Evolutionary conservation across 148 eudicot genomes (phyloP), one percentile per base, ranked within the genome.

Genomic region (Vaccinium darrowii): DNA sequence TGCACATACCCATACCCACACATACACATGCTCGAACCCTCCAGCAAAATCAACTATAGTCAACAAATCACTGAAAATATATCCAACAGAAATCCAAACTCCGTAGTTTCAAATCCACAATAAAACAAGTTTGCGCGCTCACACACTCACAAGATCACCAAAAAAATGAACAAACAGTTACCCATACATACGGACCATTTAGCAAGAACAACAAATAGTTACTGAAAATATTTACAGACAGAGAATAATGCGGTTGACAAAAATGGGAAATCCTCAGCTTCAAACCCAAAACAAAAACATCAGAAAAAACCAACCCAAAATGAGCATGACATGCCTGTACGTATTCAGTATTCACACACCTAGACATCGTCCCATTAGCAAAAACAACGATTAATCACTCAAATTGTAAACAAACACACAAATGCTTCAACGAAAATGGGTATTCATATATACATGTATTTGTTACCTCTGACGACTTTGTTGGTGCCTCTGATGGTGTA

Each of bases 401-500:
- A 69, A 27, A 69, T 67, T 11, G 33, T 12, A 25, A 1, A 5
- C 36, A 67, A 4, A 30, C 1, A 67, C 3, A 13, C 39, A 30
- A 69, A 69, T 69, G 93, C 93, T 74, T 84, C 84, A 3, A 13
- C 74, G 74, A 69, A 69, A 69, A 69, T 4, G 43, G 39, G 39
- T 30, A 27, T 69, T 13, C 8, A 39, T 12, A 69, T 10, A 30
- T 5, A 27, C 14, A 69, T 69, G 74, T 13, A 69, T 30, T 27
- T 30, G 5, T 74, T 85, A 89, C 91, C 80, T 73, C 85, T 79
- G 84, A 89, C 91, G 80, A 87, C 76, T 87, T 89, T 89, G 88
- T 89, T 85, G 76, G 91, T 87, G 79, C 91, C 91, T 81, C 82
- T 89, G 87, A 89, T 89, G 43, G 89, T 63, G 88, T 89, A 89